Evolutionary conservation across 768 basidiomycete species (phyloP), one percentile per base, ranked within the genome.

Genomic region (Gautieria morchelliformis): DNA sequence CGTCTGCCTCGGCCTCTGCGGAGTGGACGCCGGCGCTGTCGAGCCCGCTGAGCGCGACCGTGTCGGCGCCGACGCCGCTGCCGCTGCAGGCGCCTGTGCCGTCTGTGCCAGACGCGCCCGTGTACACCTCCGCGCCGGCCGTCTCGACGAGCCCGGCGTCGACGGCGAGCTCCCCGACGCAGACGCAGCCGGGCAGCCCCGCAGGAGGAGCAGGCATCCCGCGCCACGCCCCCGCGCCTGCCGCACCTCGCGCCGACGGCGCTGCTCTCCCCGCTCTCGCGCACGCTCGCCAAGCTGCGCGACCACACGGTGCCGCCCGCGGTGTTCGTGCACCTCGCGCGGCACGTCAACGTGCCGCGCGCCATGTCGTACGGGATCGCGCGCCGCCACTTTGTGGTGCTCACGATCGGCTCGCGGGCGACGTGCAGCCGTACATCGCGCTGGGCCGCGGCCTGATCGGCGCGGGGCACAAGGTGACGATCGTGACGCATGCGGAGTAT

Each of bases 401-500:
- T 87, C 46, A 83, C 82, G 4, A 86, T 85, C 53, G 84, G 84
- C 17, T 82, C 80, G 14, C 70, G 84, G 77, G 77, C 3, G 77
- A 78, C 62, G 69, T 78, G 19, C 76, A 78, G 59, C 77, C 77
- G 12, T 78, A 78, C 60, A 78, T 78, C 56, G 77, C 77, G 5
- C 65, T 78, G 9, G 70, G 69, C 9, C 58, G 64, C n/a, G 69
- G 73, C 33, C 64, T 78, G 22, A 69, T 69, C 64, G 62, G 65
- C 53, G 68, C 76, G 55, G 77, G 77, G 5, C 77, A 78, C 57
- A 61, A 62, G 15, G 73, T 73, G n/a, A 73, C 76, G 8, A 75
- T 78, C 44, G 75, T 78, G 12, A 78, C 77, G 8, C 77, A 78
- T 66, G 69, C 72, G 62, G 68, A 72, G 66, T 67, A 53, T 22